A percentile compares a stretch with the other conserved stretches of the same genome.
phyloP scores from a whole-genome alignment of 2,329 filamentous ascomycete genomes.

The Alternaria ventricosa region DNA sequence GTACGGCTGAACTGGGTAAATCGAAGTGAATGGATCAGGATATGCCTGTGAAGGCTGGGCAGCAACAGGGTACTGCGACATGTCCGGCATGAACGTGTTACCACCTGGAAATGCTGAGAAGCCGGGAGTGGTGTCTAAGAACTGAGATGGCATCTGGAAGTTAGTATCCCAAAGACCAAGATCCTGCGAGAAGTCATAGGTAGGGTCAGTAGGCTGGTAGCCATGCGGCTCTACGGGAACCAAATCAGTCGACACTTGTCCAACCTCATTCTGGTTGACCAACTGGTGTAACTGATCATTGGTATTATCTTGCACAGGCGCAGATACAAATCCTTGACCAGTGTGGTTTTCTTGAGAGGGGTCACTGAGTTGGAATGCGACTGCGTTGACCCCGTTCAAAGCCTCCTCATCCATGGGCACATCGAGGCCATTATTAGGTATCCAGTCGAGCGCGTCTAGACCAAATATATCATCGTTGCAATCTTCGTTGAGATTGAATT shows the following conservation, averaged over 20 bases:
- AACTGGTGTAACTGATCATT: background rate
- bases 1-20: conserved; percentile 4
- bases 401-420: background rate
- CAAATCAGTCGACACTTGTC: background rate
- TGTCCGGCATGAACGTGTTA: background rate
- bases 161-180: background rate
- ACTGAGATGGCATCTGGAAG: background rate
- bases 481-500: background rate
- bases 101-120: conserved; percentile 11
- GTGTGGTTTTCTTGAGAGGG: background rate
- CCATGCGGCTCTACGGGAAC: background rate
- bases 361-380: background rate
- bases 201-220: background rate
- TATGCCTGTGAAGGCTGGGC: background rate
- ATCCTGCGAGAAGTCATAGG: background rate
- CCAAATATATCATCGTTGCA: background rate
- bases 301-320: background rate
- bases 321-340: background rate
- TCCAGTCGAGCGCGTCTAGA: background rate
- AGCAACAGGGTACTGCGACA: background rate
- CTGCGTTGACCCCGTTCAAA: background rate
- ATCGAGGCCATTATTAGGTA: background rate
- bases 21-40: conserved; percentile 3
- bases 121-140: conserved; percentile 5
- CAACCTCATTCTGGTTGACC: background rate